Conservation (phyloP, 1,139 yeast species). For the Yamadazyma conglobata region DNA sequence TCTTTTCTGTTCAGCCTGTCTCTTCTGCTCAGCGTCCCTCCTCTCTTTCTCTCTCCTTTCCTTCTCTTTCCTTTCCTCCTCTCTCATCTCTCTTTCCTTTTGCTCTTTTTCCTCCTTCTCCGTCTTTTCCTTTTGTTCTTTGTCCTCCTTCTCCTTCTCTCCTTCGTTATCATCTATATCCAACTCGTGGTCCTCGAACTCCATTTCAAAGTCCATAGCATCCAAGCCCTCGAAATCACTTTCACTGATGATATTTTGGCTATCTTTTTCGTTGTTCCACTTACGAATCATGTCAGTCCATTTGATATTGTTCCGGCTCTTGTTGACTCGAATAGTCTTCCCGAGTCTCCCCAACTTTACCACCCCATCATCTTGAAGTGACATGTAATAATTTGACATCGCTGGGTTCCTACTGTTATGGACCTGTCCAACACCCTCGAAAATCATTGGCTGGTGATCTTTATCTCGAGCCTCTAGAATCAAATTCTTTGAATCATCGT, state of each 20-base stretch:
- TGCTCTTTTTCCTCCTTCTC: neutral
- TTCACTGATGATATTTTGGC: constrained; percentile 27
- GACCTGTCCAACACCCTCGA: constrained; percentile 39
- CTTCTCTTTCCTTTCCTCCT: constrained; percentile 1
- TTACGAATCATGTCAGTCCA: constrained; percentile 13
- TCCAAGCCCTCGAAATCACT: constrained; percentile 33
- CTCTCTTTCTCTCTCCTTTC: neutral
- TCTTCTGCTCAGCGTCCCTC: neutral
- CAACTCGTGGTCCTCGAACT: constrained; percentile 18
- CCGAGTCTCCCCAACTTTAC: constrained; percentile 22
- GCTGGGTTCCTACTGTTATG: constrained; percentile 18
- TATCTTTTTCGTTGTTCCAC: constrained; percentile 12
- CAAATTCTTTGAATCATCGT: constrained; percentile 34
- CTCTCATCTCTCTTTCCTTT: neutral
- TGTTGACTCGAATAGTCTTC: constrained; percentile 35
- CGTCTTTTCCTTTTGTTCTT: neutral
- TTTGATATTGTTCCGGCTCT: constrained; percentile 31
- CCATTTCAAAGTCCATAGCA: constrained; percentile 13
- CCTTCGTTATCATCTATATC: constrained; percentile 15
- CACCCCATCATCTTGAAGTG: constrained; percentile 19
- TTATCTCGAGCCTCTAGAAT: constrained; percentile 29
- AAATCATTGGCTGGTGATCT: constrained; percentile 26
- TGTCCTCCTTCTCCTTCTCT: constrained; percentile 1
- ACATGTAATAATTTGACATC: constrained; percentile 31
- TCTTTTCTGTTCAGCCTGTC: neutral